Percentiles rank a stretch among this genome's conserved stretches.
Evolutionary conservation across 129 eudicot genomes (phyloP).

Genomic region (Arctium lappa): DNA sequence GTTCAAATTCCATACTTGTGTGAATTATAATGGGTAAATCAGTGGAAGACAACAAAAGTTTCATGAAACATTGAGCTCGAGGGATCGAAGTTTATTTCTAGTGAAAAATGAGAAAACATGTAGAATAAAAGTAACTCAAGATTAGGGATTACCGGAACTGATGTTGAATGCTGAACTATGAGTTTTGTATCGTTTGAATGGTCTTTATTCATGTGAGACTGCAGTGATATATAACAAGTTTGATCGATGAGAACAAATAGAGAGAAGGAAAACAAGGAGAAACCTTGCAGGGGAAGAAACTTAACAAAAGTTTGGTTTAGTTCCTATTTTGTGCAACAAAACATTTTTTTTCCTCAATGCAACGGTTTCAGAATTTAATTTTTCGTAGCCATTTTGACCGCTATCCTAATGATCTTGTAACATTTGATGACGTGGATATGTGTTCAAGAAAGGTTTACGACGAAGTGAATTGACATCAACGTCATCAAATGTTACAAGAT

Average conservation of each 20-base stretch:
- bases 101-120: neutral
- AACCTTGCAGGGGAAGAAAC: neutral
- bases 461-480: neutral
- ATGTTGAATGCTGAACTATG: slow-evolving; percentile 83
- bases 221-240: slow-evolving; percentile 18
- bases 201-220: slow-evolving; percentile 99
- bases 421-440: neutral
- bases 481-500: neutral
- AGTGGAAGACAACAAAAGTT: neutral
- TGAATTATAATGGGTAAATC: too few species aligned
- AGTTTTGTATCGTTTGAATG: slow-evolving; percentile 79
- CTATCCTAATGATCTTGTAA: neutral
- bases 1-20: neutral
- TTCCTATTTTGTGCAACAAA: neutral
- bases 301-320: neutral
- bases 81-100: neutral
- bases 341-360: neutral
- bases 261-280: neutral
- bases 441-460: neutral
- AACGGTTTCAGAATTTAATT: neutral
- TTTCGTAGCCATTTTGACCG: neutral
- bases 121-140: neutral
- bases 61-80: neutral
- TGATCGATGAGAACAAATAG: neutral
- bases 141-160: slow-evolving; percentile 62